Evolutionary conservation across 1,284 basidiomycete species (phyloP), one percentile per base, ranked within the genome.

Genomic region (Lignosus rhinocerotis): DNA sequence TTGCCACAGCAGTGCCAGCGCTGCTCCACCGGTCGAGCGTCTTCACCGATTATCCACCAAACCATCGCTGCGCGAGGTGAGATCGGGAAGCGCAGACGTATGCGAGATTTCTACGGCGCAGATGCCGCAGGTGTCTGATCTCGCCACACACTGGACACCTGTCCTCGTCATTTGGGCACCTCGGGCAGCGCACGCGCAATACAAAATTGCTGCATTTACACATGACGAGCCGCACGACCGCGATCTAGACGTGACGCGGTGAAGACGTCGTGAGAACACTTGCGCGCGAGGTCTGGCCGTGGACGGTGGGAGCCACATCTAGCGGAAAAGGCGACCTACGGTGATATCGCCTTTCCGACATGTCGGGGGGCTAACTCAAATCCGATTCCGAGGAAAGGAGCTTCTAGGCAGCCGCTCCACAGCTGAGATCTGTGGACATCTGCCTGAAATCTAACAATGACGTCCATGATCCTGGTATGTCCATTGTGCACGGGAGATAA

Each of bases 281-380:
- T 25, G 25, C 25, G 36, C 11, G 36, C 12, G 36, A n/a, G 5
- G 36, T 12, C 36, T 39, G 12, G 14, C n/a, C 36, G 36, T 12
- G 36, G 36, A 14, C 36, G 36, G 36, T 39, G 36, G 36, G 25
- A 25, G 25, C 36, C 14, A 39, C 36, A 36, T 7, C 19, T 31
- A 34, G 34, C 19, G 25, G 44, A 9, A 11, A 31, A 30, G 33
- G 39, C 52, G 53, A 55, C 53, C 21, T 48, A 59, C 58, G 58
- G 48, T 50, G 34, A 50, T 31, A 50, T 32, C 58, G 58, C 58
- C 50, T 47, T 53, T 63, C 61, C 61, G 61, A 59, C 48, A 59
- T 51, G 17, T 55, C 45, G 49, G 52, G 31, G 46, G 31, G 32
- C 31, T 14, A 11, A 10, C 38, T 19, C 31, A 14, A 31, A 11